phyloP scores from a whole-genome alignment of 179 eudicot species.

The Beta corolliflora region DNA sequence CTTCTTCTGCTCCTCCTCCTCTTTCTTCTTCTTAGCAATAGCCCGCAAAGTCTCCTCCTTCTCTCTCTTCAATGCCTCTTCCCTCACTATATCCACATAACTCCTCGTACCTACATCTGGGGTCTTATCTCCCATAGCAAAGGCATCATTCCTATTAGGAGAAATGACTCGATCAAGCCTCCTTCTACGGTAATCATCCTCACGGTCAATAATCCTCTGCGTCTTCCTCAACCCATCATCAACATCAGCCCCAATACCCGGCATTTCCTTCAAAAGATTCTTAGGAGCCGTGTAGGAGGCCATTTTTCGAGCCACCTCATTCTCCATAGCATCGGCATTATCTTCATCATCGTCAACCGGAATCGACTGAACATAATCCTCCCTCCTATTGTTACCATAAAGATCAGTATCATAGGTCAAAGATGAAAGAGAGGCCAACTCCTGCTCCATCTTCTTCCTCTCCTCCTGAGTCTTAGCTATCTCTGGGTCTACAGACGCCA shows the following conservation, averaged over 20 bases:
- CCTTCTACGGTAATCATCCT: slow-evolving; percentile 67
- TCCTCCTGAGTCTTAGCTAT: slow-evolving; percentile 66
- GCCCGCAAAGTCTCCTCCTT: slow-evolving; percentile 62
- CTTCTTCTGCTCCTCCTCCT: slow-evolving; percentile 59
- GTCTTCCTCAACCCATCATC: slow-evolving; percentile 64
- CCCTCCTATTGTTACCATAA: slow-evolving; percentile 54
- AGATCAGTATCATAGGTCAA: slow-evolving; percentile 69
- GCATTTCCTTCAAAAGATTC: slow-evolving; percentile 67
- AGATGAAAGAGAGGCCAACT: slow-evolving; percentile 63
- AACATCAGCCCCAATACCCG: slow-evolving; percentile 56
- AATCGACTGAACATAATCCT: slow-evolving; percentile 63
- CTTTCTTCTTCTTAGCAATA: slow-evolving; percentile 72
- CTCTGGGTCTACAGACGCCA: slow-evolving; percentile 46
- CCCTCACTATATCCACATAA: slow-evolving; percentile 80
- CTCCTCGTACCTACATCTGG: slow-evolving; percentile 70
- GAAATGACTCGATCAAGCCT: slow-evolving; percentile 68
- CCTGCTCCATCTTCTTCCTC: slow-evolving; percentile 75
- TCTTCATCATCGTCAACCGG: slow-evolving; percentile 82
- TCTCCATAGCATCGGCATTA: slow-evolving; percentile 47
- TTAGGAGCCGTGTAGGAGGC: slow-evolving; percentile 83
- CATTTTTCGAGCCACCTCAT: slow-evolving; percentile 59
- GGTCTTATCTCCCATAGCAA: slow-evolving; percentile 77
- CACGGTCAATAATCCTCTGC: slow-evolving; percentile 70
- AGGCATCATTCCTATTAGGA: slow-evolving; percentile 78
- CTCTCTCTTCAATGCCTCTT: slow-evolving; percentile 67